phyloP scores from a whole-genome alignment of 768 basidiomycete species.

The Rubroboletus satanas region DNA sequence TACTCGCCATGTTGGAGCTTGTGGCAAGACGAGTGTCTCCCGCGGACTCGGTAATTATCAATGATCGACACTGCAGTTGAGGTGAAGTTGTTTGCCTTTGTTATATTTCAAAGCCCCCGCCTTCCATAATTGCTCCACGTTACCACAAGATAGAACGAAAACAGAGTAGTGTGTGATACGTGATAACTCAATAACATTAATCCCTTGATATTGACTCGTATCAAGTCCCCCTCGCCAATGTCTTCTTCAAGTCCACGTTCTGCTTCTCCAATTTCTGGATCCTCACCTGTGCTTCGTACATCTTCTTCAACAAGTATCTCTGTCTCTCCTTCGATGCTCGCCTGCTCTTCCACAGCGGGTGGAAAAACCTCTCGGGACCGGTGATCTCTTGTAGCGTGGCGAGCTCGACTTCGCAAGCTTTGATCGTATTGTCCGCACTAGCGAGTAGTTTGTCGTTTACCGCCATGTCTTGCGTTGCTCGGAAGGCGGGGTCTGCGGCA shows the following conservation, averaged over 20 bases:
- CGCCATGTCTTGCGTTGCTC: constrained; percentile 75
- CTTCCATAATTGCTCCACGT: too few relatives aligned
- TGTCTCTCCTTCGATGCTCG: constrained; percentile 56
- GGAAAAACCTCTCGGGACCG: constrained; percentile 43
- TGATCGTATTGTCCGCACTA: constrained; percentile 59
- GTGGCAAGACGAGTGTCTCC: background rate
- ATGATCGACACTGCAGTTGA: background rate
- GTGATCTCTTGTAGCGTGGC: constrained; percentile 59
- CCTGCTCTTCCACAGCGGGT: constrained; percentile 41
- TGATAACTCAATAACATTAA: background rate
- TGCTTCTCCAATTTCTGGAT: constrained; percentile 66
- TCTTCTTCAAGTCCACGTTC: constrained; percentile 64
- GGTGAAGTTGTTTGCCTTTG: constrained; percentile 20
- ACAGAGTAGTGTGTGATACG: background rate
- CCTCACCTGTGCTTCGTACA: constrained; percentile 65
- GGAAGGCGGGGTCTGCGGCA: constrained; percentile 67
- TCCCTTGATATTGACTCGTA: background rate
- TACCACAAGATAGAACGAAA: background rate
- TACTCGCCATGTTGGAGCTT: constrained; percentile 15
- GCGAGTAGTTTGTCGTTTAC: constrained; percentile 68
- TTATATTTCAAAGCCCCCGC: constrained; percentile 9
- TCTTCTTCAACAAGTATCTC: constrained; percentile 68
- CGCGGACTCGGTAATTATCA: background rate
- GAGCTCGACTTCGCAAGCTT: constrained; percentile 74
- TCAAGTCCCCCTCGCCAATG: constrained; percentile 41